A percentile compares a stretch with the other conserved stretches of the same genome.
Evolutionary conservation across 345 rosid genomes (phyloP).

Genomic region (Arabis hirsuta): DNA sequence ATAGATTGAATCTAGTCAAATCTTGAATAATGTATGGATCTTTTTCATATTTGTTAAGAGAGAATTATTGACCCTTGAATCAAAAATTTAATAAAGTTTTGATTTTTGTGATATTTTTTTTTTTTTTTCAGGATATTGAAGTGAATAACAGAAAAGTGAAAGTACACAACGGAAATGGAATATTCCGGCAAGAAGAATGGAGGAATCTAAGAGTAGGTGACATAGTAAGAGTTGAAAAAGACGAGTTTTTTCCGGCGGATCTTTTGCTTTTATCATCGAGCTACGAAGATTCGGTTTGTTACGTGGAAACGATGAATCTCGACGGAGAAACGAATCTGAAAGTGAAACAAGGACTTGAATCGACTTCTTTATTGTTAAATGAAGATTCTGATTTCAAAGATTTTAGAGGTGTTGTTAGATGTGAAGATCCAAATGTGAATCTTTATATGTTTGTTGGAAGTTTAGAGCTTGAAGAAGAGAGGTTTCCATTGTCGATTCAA

Average conservation of each 20-base stretch:
- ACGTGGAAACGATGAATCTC: slow-evolving; percentile 97
- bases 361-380: slow-evolving; percentile 56
- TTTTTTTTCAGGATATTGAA: slow-evolving; percentile 67
- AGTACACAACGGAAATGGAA: slow-evolving; percentile 61
- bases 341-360: slow-evolving; percentile 81
- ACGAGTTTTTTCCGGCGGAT: slow-evolving; percentile 91
- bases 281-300: slow-evolving; percentile 83
- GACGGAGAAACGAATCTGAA: slow-evolving; percentile 99
- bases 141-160: slow-evolving; percentile 81
- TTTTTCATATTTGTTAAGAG: not conserved
- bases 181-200: slow-evolving; percentile 69
- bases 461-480: slow-evolving; percentile 64
- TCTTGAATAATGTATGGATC: slow-evolving; percentile 10
- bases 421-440: slow-evolving; percentile 95
- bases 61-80: slow-evolving; percentile 6
- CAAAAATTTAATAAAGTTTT: not conserved
- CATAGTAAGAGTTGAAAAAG: slow-evolving; percentile 81
- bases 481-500: slow-evolving; percentile 71
- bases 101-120: not conserved
- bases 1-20: no score
- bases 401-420: slow-evolving; percentile 67
- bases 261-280: slow-evolving; percentile 81
- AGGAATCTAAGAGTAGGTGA: slow-evolving; percentile 85
- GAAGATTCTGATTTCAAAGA: slow-evolving; percentile 64
- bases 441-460: slow-evolving; percentile 80